Conservation (phyloP, 129 eudicot genomes). For the Solidago caesia region DNA sequence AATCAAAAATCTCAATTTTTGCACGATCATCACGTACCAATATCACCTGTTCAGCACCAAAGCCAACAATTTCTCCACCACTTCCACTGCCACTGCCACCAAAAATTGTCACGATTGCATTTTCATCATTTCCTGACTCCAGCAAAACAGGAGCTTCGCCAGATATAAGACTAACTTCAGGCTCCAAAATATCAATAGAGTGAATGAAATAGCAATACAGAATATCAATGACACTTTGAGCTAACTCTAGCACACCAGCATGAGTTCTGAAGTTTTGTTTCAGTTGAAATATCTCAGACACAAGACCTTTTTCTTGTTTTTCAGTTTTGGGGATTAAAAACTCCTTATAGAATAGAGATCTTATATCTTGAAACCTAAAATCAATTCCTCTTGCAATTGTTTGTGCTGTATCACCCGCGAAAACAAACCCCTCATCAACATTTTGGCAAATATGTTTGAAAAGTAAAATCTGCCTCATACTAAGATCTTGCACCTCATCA, state of each 20-base stretch:
- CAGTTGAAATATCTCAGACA: constrained; percentile 37
- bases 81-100: constrained; percentile 27
- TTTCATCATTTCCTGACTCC: constrained; percentile 48
- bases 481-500: constrained; percentile 21
- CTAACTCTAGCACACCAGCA: constrained; percentile 53
- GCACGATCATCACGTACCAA: constrained; percentile 53
- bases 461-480: constrained; percentile 48
- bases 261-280: constrained; percentile 49
- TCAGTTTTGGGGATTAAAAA: constrained; percentile 30
- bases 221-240: constrained; percentile 55
- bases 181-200: constrained; percentile 40
- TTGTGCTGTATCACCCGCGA: constrained; percentile 59
- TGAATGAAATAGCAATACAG: constrained; percentile 44
- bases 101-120: constrained; percentile 42
- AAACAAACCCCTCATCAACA: constrained; percentile 52
- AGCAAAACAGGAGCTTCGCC: constrained; percentile 54
- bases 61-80: constrained; percentile 36
- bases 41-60: constrained; percentile 67
- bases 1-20: constrained; percentile 34
- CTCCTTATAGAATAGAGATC: constrained; percentile 44
- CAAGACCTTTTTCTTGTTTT: constrained; percentile 36
- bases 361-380: constrained; percentile 50
- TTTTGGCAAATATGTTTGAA: constrained; percentile 52
- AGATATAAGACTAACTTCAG: constrained; percentile 42
- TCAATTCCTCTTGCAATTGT: constrained; percentile 57